Conservation (phyloP, 73 alveolate species). For the Symbiodinium natans region DNA sequence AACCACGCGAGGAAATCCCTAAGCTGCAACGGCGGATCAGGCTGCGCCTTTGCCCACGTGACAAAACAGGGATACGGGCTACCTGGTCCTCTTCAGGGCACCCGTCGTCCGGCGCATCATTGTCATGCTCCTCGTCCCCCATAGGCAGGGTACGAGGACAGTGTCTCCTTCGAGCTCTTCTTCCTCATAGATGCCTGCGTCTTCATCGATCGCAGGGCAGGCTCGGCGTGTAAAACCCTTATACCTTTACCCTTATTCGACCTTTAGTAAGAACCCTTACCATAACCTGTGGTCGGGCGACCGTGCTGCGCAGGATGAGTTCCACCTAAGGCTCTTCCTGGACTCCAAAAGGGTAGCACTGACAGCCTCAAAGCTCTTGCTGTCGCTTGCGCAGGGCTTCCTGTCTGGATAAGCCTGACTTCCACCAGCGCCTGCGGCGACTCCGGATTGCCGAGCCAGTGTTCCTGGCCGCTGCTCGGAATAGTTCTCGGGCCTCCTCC, state of each 20-base stretch:
- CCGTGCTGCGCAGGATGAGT: too few relatives aligned
- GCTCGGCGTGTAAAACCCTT: neutral
- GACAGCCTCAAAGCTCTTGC: neutral
- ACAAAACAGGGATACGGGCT: too few relatives aligned
- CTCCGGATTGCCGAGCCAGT: neutral
- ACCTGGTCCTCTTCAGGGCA: neutral
- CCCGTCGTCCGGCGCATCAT: neutral
- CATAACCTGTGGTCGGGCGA: neutral
- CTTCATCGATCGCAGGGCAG: neutral
- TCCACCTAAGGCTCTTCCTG: neutral
- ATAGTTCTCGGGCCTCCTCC: neutral
- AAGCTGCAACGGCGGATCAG: too few relatives aligned
- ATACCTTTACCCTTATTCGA: neutral
- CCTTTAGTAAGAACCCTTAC: neutral
- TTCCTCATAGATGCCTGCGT: neutral
- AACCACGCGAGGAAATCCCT: too few relatives aligned
- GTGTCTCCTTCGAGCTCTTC: neutral
- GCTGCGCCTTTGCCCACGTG: too few relatives aligned
- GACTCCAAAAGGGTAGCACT: neutral
- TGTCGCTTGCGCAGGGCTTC: neutral
- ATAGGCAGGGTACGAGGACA: neutral
- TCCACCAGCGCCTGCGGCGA: constrained; percentile 6
- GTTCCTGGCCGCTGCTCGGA: neutral
- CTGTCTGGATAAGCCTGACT: neutral
- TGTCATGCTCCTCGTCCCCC: neutral